Conservation (phyloP, 805 yeast genomes). For the Pichia heedii region DNA sequence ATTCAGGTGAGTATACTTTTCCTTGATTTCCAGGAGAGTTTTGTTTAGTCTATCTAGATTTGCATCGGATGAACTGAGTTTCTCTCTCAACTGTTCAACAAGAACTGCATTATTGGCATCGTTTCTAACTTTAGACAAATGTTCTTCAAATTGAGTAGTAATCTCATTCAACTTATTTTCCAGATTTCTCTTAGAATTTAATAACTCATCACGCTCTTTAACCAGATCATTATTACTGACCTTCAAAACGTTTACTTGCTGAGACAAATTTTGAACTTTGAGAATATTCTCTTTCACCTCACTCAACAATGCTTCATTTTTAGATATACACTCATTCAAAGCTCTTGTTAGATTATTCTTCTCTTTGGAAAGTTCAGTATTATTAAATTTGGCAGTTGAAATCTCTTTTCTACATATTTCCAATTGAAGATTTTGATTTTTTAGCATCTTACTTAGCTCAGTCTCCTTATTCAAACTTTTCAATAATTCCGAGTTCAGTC, state of each 20-base stretch:
- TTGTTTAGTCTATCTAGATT: slow-evolving; percentile 25
- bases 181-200: slow-evolving; percentile 38
- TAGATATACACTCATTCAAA: slow-evolving; percentile 33
- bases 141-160: slow-evolving; percentile 31
- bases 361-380: slow-evolving; percentile 33
- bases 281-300: slow-evolving; percentile 39
- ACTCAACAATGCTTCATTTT: slow-evolving; percentile 33
- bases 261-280: slow-evolving; percentile 35
- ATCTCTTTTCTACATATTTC: slow-evolving; percentile 44
- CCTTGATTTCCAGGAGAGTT: slow-evolving; percentile 20
- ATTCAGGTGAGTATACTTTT: slow-evolving; percentile 13
- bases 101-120: slow-evolving; percentile 25
- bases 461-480: slow-evolving; percentile 57
- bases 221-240: slow-evolving; percentile 52
- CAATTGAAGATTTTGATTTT: slow-evolving; percentile 49
- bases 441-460: slow-evolving; percentile 52
- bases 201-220: slow-evolving; percentile 52
- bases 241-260: slow-evolving; percentile 49
- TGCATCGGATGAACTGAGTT: slow-evolving; percentile 28
- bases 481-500: slow-evolving; percentile 44
- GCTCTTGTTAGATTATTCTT: slow-evolving; percentile 33
- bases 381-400: slow-evolving; percentile 31
- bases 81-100: slow-evolving; percentile 25
- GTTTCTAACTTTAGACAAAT: slow-evolving; percentile 24
- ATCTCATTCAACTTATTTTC: slow-evolving; percentile 37